phyloP scores from a whole-genome alignment of 441 rosid genomes.

The Brassica hybrid region DNA sequence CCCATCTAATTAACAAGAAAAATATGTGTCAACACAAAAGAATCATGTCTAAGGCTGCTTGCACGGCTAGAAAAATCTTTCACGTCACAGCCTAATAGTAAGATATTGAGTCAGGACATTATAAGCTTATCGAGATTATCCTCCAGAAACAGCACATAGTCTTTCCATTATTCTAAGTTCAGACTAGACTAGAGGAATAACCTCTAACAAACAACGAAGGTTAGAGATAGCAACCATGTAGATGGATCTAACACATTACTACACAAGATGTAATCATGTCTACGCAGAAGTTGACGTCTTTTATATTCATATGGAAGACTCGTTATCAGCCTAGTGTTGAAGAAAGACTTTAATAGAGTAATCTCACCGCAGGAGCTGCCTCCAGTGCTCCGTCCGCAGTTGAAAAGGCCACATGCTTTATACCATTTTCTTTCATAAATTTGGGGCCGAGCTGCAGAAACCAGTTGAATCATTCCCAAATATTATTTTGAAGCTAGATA shows the following conservation, averaged over 20 bases:
- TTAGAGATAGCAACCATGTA: no score
- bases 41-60: no score
- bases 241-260: conserved; percentile 15
- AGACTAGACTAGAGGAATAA: not conserved
- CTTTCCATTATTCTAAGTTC: not conserved
- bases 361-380: conserved; percentile 98
- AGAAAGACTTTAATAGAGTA: conserved; percentile 19
- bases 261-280: not conserved
- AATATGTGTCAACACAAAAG: conserved; percentile 17
- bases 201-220: not conserved
- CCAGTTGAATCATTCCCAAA: conserved; percentile 41
- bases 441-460: conserved; percentile 82
- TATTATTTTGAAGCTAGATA: conserved; percentile 30
- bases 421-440: conserved; percentile 82
- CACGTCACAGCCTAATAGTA: conserved; percentile 13
- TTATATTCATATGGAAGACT: not conserved
- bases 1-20: conserved; percentile 79
- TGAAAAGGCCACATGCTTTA: conserved; percentile 81
- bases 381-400: conserved; percentile 98
- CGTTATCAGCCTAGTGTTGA: not conserved
- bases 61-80: not conserved
- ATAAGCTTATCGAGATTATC: conserved; percentile 11
- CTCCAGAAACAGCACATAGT: not conserved
- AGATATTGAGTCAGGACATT: not conserved
- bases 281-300: no score